These are phyloP conservation scores for Aspergillus ellipticus DNA, from an alignment of 495 filamentous ascomycete species.

Conservation along the genomic window DNA sequence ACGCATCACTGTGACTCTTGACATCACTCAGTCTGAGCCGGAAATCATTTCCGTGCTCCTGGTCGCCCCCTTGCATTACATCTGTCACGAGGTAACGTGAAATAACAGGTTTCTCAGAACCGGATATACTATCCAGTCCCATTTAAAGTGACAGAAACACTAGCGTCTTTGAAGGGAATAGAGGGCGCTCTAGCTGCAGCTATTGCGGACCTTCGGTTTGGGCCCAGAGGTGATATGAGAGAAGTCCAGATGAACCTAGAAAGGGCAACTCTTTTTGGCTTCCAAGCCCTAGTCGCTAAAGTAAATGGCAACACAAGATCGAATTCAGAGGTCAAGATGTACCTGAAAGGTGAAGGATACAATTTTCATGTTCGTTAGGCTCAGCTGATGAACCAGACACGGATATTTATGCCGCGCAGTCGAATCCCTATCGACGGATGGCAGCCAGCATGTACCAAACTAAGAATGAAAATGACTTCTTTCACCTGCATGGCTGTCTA, in stretches of 20 bases:
- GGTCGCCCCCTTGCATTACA: too few relatives aligned
- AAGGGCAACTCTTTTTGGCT: constrained; percentile 54
- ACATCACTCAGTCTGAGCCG: too few relatives aligned
- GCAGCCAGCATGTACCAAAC: constrained; percentile 63
- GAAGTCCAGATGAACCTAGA: constrained; percentile 51
- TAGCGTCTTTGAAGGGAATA: constrained; percentile 54
- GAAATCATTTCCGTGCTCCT: too few relatives aligned
- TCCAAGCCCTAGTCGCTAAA: constrained; percentile 58
- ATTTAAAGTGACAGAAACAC: constrained; percentile 55
- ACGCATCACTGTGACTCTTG: too few relatives aligned
- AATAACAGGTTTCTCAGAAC: too few relatives aligned
- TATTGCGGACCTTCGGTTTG: constrained; percentile 47
- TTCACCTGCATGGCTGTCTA: constrained; percentile 64
- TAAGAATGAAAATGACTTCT: constrained; percentile 51
- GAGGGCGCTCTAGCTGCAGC: constrained; percentile 54
- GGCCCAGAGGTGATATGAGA: constrained; percentile 8
- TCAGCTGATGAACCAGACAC: constrained; percentile 45
- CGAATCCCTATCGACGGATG: constrained; percentile 57
- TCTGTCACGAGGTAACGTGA: too few relatives aligned
- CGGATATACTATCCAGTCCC: constrained; percentile 47
- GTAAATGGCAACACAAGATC: constrained; percentile 39
- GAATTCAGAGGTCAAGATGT: not conserved
- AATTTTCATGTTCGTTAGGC: not conserved
- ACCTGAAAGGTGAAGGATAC: not conserved
- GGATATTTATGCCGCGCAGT: constrained; percentile 57